Percentiles rank a stretch among this genome's conserved stretches.
These are phyloP conservation scores for Arthrocladium fulminans DNA, from an alignment of 2,329 filamentous ascomycete genomes.

Conservation along the genomic window DNA sequence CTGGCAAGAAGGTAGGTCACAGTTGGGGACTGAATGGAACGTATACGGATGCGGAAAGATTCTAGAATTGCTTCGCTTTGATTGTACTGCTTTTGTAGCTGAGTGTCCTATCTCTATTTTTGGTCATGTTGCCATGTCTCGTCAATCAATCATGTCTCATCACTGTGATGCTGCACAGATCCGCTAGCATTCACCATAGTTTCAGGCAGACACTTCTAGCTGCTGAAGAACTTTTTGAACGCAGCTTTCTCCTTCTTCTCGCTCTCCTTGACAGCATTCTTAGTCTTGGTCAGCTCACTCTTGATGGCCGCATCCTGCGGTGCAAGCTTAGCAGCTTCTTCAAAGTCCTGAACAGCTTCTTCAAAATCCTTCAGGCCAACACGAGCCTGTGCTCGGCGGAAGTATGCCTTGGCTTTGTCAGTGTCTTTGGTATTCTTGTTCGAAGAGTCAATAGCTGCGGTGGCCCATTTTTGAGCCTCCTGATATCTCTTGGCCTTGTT, in stretches of 20 bases:
- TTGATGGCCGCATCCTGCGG: constrained; percentile 67
- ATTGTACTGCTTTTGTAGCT: background rate
- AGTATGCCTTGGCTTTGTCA: constrained; percentile 83
- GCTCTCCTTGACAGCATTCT: constrained; percentile 63
- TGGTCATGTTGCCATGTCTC: background rate
- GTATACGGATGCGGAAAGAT: no score
- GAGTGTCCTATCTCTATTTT: background rate
- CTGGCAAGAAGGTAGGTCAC: no score
- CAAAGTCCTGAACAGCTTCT: constrained; percentile 62
- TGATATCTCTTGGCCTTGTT: constrained; percentile 67
- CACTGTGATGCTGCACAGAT: background rate
- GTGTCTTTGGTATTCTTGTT: constrained; percentile 54
- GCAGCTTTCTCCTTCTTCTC: constrained; percentile 84
- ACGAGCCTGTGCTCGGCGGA: constrained; percentile 69
- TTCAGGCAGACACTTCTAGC: background rate
- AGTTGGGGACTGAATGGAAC: no score
- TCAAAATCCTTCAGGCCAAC: constrained; percentile 78
- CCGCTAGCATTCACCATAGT: background rate
- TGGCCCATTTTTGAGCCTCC: constrained; percentile 62
- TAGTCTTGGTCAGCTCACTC: constrained; percentile 68
- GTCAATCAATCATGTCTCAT: background rate
- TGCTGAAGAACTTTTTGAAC: constrained; percentile 77
- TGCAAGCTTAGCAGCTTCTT: constrained; percentile 63
- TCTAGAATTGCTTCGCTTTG: no score
- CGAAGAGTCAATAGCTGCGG: constrained; percentile 60